Base-by-base conservation (phyloP, 2,329 filamentous ascomycete species). In the Aspergillus proliferans region DNA sequence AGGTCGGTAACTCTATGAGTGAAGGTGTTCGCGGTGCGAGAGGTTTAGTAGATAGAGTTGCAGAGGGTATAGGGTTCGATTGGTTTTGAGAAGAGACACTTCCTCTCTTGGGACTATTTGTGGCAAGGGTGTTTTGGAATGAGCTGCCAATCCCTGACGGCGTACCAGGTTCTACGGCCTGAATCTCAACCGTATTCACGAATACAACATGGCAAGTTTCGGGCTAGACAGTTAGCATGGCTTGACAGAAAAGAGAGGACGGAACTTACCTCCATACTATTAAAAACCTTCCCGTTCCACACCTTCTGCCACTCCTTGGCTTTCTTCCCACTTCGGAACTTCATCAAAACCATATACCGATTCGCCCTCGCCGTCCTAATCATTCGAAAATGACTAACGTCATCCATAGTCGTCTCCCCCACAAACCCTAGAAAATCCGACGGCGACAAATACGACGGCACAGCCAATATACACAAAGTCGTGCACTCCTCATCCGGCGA, bases 151-250 rank as follows among this genome's bases (percentile, higher is more conserved):
- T 55, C 38, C 58, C 53, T 19, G 56, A 52, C 6, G 56, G 54
- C 4, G 56, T 46, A 66, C 58, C 63, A 62, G 56, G 66, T 73
- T 64, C 72, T 15, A 85, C 81, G 12, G 80, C 83, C 63, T 90
- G 82, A 57, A 96, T 90, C 34, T 87, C 88, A 58, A 97, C 93
- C 2, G 87, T 90, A 66, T 89, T 93, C 68, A 98, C 86, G 66
- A 95, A 95, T 4, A 95, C 88, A 41, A 95, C 89, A 71, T 95
- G 91, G 66, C 92, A 97, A 44, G 90, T 89, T 71, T 97, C 90
- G 36, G 91, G 87, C 87, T 88, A 58, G 36, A 56, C 15, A 36
- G 39, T 59, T 42, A 61, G 49, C 30, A 43, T 40, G 41, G 14
- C 15, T 5, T 10, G 30, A 19, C 15, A 10, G 38, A 47, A 28